Evolutionary conservation across 1,139 yeast species (phyloP).

Genomic region (Sugiyamaella sp.): DNA sequence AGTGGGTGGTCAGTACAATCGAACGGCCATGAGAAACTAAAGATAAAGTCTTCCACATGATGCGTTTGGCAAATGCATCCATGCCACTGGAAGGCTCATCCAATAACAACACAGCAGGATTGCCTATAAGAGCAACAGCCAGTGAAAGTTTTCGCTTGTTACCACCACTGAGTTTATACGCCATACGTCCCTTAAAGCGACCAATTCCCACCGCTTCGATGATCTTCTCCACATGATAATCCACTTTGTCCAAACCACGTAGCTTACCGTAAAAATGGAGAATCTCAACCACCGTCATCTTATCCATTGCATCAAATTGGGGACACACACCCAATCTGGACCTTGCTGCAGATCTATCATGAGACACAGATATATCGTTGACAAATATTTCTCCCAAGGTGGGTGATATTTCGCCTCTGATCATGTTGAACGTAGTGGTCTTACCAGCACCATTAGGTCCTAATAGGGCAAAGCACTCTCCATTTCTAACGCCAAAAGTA

Average conservation of each 20-base stretch:
- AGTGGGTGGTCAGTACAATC: slow-evolving; percentile 44
- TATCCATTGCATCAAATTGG: slow-evolving; percentile 47
- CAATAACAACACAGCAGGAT: slow-evolving; percentile 83
- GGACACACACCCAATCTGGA: slow-evolving; percentile 45
- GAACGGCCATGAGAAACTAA: slow-evolving; percentile 40
- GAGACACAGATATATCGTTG: slow-evolving; percentile 38
- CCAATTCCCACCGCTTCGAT: slow-evolving; percentile 44
- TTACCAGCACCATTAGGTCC: slow-evolving; percentile 99
- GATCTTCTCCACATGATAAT: slow-evolving; percentile 79
- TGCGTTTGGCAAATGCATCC: slow-evolving; percentile 62
- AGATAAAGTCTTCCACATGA: slow-evolving; percentile 45
- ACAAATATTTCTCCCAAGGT: slow-evolving; percentile 40
- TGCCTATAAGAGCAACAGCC: slow-evolving; percentile 95
- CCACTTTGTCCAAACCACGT: slow-evolving; percentile 65
- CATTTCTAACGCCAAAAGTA: slow-evolving; percentile 41
- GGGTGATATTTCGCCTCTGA: slow-evolving; percentile 55
- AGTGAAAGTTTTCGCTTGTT: slow-evolving; percentile 97
- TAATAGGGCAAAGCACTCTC: slow-evolving; percentile 49
- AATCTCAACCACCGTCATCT: slow-evolving; percentile 42
- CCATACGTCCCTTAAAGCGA: slow-evolving; percentile 40
- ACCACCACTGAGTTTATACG: slow-evolving; percentile 79
- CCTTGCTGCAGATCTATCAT: slow-evolving; percentile 39
- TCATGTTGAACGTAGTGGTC: slow-evolving; percentile 74
- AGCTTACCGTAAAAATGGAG: slow-evolving; percentile 41
- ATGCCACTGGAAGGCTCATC: slow-evolving; percentile 96